Evolutionary conservation across 1,284 basidiomycete species (phyloP).

Genomic region (Wolfiporia cocos): DNA sequence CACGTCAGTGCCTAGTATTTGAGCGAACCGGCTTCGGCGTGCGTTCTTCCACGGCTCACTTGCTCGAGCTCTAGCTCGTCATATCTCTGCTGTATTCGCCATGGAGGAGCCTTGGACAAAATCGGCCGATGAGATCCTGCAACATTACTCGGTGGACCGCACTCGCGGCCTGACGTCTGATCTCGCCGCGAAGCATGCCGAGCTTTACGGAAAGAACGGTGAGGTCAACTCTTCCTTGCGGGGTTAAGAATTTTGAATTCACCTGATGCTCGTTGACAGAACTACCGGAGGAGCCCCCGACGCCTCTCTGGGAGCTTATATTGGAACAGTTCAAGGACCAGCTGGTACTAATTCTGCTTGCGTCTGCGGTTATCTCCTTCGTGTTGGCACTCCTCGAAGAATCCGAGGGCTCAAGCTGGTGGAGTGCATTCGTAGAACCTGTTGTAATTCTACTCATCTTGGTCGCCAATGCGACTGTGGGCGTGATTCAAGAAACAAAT

Average conservation of each 20-base stretch:
- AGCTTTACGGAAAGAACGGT: conserved; percentile 86
- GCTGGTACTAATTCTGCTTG: conserved; percentile 90
- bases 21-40: background rate
- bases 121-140: conserved; percentile 54
- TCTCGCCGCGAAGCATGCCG: conserved; percentile 65
- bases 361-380: conserved; percentile 87
- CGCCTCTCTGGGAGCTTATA: conserved; percentile 90
- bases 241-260: background rate
- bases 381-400: conserved; percentile 84
- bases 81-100: conserved; percentile 5
- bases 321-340: conserved; percentile 98
- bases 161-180: conserved; percentile 49
- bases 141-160: conserved; percentile 58
- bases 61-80: background rate
- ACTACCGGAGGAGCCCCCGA: conserved; percentile 85
- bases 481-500: conserved; percentile 91
- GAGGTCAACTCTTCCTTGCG: conserved; percentile 23
- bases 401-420: conserved; percentile 55
- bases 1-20: background rate
- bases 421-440: conserved; percentile 88
- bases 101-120: conserved; percentile 75
- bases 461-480: conserved; percentile 90
- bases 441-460: conserved; percentile 90
- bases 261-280: conserved; percentile 38
- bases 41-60: background rate